Base-by-base conservation (phyloP, 805 yeast species). In the Kodamaea hsintzibuensis region DNA sequence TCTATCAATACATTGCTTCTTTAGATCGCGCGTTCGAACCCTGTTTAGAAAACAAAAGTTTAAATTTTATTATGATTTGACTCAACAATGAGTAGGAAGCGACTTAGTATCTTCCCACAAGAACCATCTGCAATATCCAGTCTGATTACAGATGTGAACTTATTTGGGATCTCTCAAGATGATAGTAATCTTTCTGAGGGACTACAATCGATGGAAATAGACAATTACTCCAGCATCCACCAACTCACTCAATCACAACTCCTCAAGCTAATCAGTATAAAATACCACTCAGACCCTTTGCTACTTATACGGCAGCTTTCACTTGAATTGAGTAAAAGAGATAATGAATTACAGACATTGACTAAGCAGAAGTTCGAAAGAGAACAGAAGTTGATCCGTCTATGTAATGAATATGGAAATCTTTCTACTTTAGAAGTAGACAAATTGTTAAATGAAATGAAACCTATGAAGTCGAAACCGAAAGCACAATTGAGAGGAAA, bases 241-340 rank as follows among this genome's bases (percentile, higher is more conserved):
- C 62, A 62, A 42, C 56, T 66, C 16, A 44, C 60, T 14, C 66
- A 61, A 6, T 65, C 33, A n/a, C 51, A 68, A 47, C 56, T 69
- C 10, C 46, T 52, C 19, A 61, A 60, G 40, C 54, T 70, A 14
- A 52, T 70, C 1, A 52, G 51, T 16, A 48, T 68, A 13, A 69
- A 69, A 52, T 71, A 65, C 54, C 54, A 59, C 33, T 60, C 60
- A 38, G 65, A 70, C 54, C 66, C 73, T 0, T 49, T 62, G 18
- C 52, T 54, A 6, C 69, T 81, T 19, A 72, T 82, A 3, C 68
- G 78, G 39, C 85, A 80, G 57, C 62, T 82, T 16, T 77, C 83
- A 0, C 56, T 69, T 1, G 85, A 82, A 51, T 60, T 82, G 55
- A 79, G 82, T 1, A 65, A 69, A 37, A 70, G 81, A 37, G 84